phyloP scores from a whole-genome alignment of 257 asterid genomes.

The Catharanthus roseus region DNA sequence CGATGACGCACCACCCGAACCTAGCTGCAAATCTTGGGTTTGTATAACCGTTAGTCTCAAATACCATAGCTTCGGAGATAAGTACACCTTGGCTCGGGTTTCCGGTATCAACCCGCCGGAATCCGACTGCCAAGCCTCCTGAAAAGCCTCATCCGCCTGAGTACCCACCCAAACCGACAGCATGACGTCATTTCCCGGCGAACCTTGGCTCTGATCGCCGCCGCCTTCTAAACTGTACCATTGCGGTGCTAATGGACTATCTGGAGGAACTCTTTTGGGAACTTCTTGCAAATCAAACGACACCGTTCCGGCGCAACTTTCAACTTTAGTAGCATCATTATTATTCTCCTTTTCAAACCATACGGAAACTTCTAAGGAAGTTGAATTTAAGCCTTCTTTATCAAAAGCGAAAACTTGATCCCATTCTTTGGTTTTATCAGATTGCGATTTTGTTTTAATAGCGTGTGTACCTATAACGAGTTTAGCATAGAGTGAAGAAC shows the following conservation, averaged over 20 bases:
- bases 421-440: conserved; percentile 47
- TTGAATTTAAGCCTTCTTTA: conserved; percentile 66
- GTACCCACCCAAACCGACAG: conserved; percentile 88
- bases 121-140: conserved; percentile 97
- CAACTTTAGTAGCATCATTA: neutral
- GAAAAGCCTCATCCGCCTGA: conserved; percentile 86
- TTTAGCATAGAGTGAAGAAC: conserved; percentile 44
- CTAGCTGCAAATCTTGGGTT: conserved; percentile 85
- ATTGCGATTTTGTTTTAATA: conserved; percentile 43
- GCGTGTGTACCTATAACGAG: conserved; percentile 81
- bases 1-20: conserved; percentile 29
- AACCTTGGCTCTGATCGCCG: conserved; percentile 24
- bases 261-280: conserved; percentile 84
- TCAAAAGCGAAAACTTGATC: conserved; percentile 92
- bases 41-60: conserved; percentile 95
- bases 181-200: conserved; percentile 75
- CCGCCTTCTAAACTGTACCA: conserved; percentile 81
- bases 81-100: conserved; percentile 89
- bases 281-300: conserved; percentile 81
- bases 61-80: conserved; percentile 97
- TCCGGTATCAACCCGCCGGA: conserved; percentile 91
- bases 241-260: conserved; percentile 87
- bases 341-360: conserved; percentile 32
- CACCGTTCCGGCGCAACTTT: conserved; percentile 51
- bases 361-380: conserved; percentile 61